Base-by-base conservation (phyloP, 2,329 filamentous ascomycete genomes). In the Didymosphaeria variabile region DNA sequence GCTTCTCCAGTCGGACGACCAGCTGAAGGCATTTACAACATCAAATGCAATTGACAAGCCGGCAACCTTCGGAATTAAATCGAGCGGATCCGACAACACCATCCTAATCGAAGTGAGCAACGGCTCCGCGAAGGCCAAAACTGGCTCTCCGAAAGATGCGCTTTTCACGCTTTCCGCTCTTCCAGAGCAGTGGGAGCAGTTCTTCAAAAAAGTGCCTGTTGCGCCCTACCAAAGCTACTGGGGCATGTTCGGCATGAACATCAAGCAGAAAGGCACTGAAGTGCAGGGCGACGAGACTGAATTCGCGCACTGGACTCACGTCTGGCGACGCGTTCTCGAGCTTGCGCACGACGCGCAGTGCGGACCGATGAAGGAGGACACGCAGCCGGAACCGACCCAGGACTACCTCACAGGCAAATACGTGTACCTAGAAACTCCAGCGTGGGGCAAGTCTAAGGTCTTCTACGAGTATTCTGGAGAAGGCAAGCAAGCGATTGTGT, bases 401-500 rank as follows among this genome's bases (percentile, higher is more conserved):
- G 82, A 85, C 64, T 77, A 78, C 60, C 79, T 85, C 47, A 79
- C 79, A 3, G 83, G 83, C 4, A 76, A 76, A 32, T 85, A 85
- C 62, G 74, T 80, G 29, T 84, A 81, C 59, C 76, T 85, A 46
- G 75, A 77, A 1, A 73, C 78, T 29, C 83, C 82, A 0, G 71
- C 79, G 29, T 85, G 82, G 82, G 83, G 82, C 12, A 74, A 76
- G 12, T 80, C 77, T 63, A 85, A 85, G 72, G 69, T 84, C 34
- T 85, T 84, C 71, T 83, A 83, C 64, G 83, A 85, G 62, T 77
- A 73, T 26, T 75, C 81, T 5, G 83, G 83, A 7, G 78, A 77
- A 2, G 83, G 83, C 1, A 76, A 79, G 21, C 80, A 84, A 58
- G 76, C 79, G 29, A 83, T 85, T 50, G 71, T 77, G 26, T 82